phyloP scores from a whole-genome alignment of 1,139 yeast genomes.

The Wickerhamomyces sp. region DNA sequence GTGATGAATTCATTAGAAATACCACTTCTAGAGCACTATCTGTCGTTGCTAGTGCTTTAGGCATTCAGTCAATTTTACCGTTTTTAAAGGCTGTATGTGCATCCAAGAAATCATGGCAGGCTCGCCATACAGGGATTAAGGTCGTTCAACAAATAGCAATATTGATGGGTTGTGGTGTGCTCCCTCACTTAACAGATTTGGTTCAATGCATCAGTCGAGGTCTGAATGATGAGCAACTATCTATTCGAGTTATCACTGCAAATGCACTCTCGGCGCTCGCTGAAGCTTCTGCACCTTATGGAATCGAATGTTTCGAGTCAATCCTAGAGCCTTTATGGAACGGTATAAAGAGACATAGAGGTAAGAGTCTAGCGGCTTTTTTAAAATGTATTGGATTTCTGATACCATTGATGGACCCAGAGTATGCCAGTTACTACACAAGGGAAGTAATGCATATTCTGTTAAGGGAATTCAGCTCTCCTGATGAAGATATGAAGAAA shows the following conservation, averaged over 20 bases:
- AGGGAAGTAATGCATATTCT: conserved; percentile 66
- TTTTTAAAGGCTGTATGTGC: conserved; percentile 78
- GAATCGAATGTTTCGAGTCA: conserved; percentile 79
- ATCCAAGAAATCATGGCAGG: conserved; percentile 78
- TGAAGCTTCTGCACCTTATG: conserved; percentile 84
- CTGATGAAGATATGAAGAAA: conserved; percentile 86
- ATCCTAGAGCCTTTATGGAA: conserved; percentile 73
- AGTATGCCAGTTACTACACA: conserved; percentile 75
- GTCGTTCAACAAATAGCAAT: conserved; percentile 73
- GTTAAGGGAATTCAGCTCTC: conserved; percentile 69
- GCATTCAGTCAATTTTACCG: conserved; percentile 68
- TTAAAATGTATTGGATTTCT: conserved; percentile 75
- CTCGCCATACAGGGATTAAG: conserved; percentile 83
- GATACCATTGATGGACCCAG: conserved; percentile 83
- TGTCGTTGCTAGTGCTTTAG: conserved; percentile 77
- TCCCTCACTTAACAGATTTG: conserved; percentile 69
- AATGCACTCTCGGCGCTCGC: conserved; percentile 72
- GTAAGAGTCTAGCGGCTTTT: conserved; percentile 72
- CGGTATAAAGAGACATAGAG: conserved; percentile 75
- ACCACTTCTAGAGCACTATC: conserved; percentile 80
- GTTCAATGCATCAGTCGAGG: conserved; percentile 58
- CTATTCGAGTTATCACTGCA: conserved; percentile 69
- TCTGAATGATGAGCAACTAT: conserved; percentile 65
- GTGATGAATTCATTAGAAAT: conserved; percentile 79
- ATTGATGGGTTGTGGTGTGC: conserved; percentile 65